A percentile compares a stretch with the other conserved stretches of the same genome.
phyloP scores from a whole-genome alignment of 2,329 filamentous ascomycete species.

The Aspergillus brasiliensis region DNA sequence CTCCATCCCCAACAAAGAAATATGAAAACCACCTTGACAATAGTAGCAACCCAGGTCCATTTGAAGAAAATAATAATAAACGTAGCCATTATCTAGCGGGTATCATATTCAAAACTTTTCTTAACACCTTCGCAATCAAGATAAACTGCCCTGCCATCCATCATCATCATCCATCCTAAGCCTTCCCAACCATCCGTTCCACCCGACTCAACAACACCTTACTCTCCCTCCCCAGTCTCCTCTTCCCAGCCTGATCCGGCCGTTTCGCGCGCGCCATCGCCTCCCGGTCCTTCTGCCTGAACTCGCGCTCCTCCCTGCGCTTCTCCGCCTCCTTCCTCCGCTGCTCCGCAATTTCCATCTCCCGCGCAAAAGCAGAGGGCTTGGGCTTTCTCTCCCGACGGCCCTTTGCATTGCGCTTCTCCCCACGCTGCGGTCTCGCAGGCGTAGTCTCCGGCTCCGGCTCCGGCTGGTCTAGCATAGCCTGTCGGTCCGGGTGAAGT shows the following conservation, averaged over 20 bases:
- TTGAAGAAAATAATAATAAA: background rate
- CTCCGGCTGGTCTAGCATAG: slow-evolving; percentile 56
- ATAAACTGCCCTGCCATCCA: background rate
- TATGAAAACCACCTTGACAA: background rate
- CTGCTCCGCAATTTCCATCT: slow-evolving; percentile 67
- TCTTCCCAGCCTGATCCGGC: slow-evolving; percentile 68
- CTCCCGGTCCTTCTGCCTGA: slow-evolving; percentile 71
- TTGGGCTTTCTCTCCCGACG: slow-evolving; percentile 44
- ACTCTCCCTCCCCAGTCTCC: slow-evolving; percentile 81
- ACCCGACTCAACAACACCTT: slow-evolving; percentile 75
- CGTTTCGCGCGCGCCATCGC: slow-evolving; percentile 64
- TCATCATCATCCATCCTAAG: slow-evolving; percentile 12
- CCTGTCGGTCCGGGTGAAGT: slow-evolving; percentile 63
- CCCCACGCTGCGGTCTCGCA: slow-evolving; percentile 22
- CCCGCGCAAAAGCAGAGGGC: slow-evolving; percentile 63
- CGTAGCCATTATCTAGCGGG: slow-evolving; percentile 14
- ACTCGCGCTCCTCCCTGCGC: slow-evolving; percentile 64
- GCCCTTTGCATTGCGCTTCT: slow-evolving; percentile 28
- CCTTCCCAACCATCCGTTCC: slow-evolving; percentile 65
- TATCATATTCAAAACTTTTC: slow-evolving; percentile 23
- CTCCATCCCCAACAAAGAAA: background rate
- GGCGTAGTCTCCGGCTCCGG: slow-evolving; percentile 24
- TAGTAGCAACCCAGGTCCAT: background rate
- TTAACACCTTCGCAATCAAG: background rate
- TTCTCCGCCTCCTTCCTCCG: slow-evolving; percentile 62